Conservation (phyloP, 2,329 filamentous ascomycete genomes). For the Xylaria sp. region DNA sequence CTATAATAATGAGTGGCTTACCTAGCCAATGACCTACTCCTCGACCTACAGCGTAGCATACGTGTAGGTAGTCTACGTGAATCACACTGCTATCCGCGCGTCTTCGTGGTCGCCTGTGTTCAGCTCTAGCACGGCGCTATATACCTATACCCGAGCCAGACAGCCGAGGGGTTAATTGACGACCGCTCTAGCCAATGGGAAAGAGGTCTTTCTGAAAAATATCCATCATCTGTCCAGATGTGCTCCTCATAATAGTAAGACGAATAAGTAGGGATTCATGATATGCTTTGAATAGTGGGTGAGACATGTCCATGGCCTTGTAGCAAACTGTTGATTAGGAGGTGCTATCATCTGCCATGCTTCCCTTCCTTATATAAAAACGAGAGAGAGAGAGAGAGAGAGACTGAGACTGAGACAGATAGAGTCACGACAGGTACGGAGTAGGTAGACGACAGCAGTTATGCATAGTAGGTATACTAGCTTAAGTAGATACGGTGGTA, state of each 20-base stretch:
- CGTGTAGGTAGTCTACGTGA: not conserved
- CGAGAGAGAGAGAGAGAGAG: not conserved
- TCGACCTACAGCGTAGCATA: too few relatives aligned
- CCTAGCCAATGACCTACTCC: slow-evolving; percentile 4
- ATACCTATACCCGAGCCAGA: not conserved
- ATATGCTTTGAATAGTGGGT: too few relatives aligned
- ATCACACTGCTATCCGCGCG: not conserved
- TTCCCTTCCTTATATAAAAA: not conserved
- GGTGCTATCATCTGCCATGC: not conserved
- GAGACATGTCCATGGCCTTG: not conserved
- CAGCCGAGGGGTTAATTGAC: not conserved
- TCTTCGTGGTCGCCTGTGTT: not conserved
- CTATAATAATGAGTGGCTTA: not conserved
- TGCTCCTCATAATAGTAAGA: too few relatives aligned
- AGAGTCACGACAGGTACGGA: too few relatives aligned
- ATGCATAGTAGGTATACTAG: not conserved
- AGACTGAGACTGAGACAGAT: too few relatives aligned
- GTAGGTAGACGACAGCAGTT: too few relatives aligned
- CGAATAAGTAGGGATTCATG: too few relatives aligned
- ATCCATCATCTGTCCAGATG: too few relatives aligned
- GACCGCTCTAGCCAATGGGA: not conserved
- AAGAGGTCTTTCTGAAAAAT: not conserved
- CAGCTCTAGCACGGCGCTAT: too few relatives aligned
- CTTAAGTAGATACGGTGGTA: not conserved
- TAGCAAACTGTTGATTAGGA: not conserved